These are phyloP conservation scores for Cercospora sesami DNA, from an alignment of 2,329 filamentous ascomycete genomes.

Conservation along the genomic window DNA sequence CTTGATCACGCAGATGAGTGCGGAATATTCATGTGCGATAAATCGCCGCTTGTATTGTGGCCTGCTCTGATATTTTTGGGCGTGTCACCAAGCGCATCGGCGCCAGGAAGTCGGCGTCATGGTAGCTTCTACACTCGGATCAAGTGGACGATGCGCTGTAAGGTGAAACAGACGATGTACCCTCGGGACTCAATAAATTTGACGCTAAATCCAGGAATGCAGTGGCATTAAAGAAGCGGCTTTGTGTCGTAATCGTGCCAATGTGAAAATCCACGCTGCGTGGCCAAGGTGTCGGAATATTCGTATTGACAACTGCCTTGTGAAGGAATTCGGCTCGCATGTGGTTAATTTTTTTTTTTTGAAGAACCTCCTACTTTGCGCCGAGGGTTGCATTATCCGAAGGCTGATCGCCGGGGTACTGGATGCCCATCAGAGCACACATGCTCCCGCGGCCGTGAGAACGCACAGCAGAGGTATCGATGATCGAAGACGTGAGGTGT, in stretches of 20 bases:
- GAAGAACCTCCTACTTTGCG: neutral
- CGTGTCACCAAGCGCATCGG: neutral
- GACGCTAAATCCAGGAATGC: neutral
- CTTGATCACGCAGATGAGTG: neutral
- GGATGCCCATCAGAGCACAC: neutral
- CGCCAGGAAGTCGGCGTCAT: neutral
- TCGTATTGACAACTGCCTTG: neutral
- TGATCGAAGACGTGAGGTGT: constrained; percentile 1
- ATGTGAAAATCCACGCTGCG: neutral
- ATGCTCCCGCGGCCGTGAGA: neutral
- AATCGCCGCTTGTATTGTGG: neutral
- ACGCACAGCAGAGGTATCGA: neutral
- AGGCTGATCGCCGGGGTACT: neutral
- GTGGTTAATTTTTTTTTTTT: neutral
- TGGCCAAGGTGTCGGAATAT: neutral
- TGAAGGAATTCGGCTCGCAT: neutral
- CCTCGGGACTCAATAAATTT: neutral
- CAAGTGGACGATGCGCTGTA: neutral
- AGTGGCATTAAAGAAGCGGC: neutral
- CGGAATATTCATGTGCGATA: neutral
- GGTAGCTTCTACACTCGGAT: neutral
- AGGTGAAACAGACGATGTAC: neutral
- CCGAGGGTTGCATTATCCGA: neutral
- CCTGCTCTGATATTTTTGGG: neutral
- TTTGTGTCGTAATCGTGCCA: neutral